phyloP scores from a whole-genome alignment of 495 filamentous ascomycete genomes.

The Hypomontagnella submonticulosa region DNA sequence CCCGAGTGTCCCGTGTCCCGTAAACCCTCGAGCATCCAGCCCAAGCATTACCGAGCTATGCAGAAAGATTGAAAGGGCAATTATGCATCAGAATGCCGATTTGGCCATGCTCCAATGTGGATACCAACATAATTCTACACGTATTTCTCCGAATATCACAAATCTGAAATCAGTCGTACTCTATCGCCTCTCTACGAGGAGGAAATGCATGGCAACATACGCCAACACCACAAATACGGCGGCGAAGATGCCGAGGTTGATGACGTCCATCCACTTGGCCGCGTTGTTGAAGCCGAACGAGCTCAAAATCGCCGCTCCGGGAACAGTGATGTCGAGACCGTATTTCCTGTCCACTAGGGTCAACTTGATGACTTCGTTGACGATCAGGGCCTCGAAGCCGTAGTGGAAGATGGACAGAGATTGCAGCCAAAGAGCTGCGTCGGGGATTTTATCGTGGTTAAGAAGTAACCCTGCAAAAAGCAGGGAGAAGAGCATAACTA shows the following conservation, averaged over 20 bases:
- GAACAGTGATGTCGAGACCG: constrained; percentile 94
- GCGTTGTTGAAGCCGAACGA: constrained; percentile 89
- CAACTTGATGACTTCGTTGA: constrained; percentile 95
- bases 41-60: constrained; percentile 35
- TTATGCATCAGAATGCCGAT: constrained; percentile 30
- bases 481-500: constrained; percentile 98
- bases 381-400: constrained; percentile 93
- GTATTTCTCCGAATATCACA: constrained; percentile 4
- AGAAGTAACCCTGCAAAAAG: constrained; percentile 93
- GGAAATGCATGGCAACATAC: constrained; percentile 91
- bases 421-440: constrained; percentile 87
- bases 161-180: not conserved
- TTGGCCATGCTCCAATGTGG: constrained; percentile 19
- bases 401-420: constrained; percentile 99
- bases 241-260: constrained; percentile 83
- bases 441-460: constrained; percentile 92
- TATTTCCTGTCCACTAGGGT: constrained; percentile 92
- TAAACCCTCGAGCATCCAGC: constrained; percentile 32
- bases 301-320: constrained; percentile 91
- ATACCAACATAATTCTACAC: constrained; percentile 38
- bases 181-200: constrained; percentile 91
- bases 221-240: constrained; percentile 86
- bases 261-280: constrained; percentile 86
- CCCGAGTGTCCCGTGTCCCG: constrained; percentile 30
- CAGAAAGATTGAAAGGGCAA: constrained; percentile 40